Base-by-base conservation (phyloP, 352 stramenopile genomes). In the Pythium diclinum region DNA sequence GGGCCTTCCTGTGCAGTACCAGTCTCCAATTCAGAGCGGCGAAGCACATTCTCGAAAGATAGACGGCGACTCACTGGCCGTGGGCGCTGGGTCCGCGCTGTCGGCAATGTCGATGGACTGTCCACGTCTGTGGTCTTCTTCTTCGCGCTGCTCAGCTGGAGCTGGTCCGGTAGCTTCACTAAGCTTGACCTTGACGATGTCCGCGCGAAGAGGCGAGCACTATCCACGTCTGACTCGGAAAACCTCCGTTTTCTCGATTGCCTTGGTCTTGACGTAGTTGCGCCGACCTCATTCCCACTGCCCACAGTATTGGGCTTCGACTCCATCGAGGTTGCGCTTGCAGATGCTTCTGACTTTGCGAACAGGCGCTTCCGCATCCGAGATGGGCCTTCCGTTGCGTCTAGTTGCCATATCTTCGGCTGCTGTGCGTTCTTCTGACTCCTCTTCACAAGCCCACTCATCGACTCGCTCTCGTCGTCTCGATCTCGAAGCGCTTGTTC, bases 301-400 rank as follows among this genome's bases (percentile, higher is more conserved):
- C 1, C 6, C 9, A 14, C 17, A 3, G 7, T 10, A 10, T 56
- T 38, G 1, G 11, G 25, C 4, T 38, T 56, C 23, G 25, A 38
- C 6, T 56, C 49, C 3, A 3, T 25, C 49, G 25, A 4, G 0
- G 5, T 19, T 21, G 10, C 25, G 13, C 25, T 14, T 19, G 23
- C 30, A n/a, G 25, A 13, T 14, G 9, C 30, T 23, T 40, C 23
- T 19, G 56, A 23, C 28, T 71, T 73, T 4, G 58, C 51, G 32
- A 74, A 42, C 0, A 88, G 71, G 1, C 83, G 68, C 56, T 90
- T 91, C 7, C 83, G 74, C 81, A 90, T 91, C 36, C 83, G 64
- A 28, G 76, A 74, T 3, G 83, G 81, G 1, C 83, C 81, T 78
- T 91, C 83, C 0, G 81, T 91, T 48, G 81, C 83, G 62, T 91